Evolutionary conservation across 352 stramenopile genomes (phyloP), one percentile per base, ranked within the genome.

Genomic region (Globisporangium carolinianum): DNA sequence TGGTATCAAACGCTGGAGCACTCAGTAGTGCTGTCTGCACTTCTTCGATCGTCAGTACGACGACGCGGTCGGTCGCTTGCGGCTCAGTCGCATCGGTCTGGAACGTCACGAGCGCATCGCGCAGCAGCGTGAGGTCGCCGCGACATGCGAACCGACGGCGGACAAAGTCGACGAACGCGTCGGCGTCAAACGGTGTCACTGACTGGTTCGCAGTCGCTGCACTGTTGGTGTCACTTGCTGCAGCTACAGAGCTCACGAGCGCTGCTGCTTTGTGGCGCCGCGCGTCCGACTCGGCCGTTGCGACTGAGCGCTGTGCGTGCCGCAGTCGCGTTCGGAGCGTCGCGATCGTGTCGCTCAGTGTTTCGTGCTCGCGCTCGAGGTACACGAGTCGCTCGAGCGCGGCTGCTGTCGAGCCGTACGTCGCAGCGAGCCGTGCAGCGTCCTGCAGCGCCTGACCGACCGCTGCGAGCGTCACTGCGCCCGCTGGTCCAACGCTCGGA

Each of bases 141-240:
- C 69, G 59, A 36, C 71, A 79, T 50, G 61, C 65, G 43, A 67
- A 75, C 57, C 66, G 61, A 45, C 55, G 59, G 65, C 68, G 61
- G 11, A 79, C 49, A 51, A 72, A 70, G 11, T 62, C 46, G 7
- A 79, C 49, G 18, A 79, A 55, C 47, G 51, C 51, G 47, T 67
- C 60, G 2, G 57, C 59, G 18, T 62, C 57, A 50, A 68, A 66
- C 24, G 38, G n/a, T 32, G 24, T 32, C 56, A 46, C 35, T n/a
- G 36, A 45, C n/a, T 42, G 39, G 11, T 56, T 56, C 9, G 18
- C 17, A 39, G 12, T 47, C 41, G 36, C n/a, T 3, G 4, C 11
- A 5, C 32, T 48, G 18, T 3, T 49, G 11, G 42, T 32, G 35
- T 14, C n/a, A 12, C 6, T 11, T 15, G 42, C 42, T 6, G 15